These are phyloP conservation scores for Scenedesmus sp. DNA, from an alignment of 163 green algal genomes.

Conservation along the genomic window DNA sequence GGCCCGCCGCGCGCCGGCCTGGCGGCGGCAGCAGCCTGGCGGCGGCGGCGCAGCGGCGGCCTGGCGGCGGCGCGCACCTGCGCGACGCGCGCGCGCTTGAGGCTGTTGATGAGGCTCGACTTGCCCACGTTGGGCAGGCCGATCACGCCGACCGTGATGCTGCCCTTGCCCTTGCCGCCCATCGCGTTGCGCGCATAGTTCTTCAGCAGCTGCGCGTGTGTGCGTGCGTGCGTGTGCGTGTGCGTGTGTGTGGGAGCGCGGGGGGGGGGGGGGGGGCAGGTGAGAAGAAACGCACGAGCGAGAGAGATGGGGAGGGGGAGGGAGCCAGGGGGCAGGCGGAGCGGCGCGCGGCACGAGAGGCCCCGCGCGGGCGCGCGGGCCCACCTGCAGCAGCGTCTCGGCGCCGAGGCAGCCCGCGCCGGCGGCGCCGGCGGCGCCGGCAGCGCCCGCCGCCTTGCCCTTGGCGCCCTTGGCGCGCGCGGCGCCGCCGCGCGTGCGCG, in stretches of 20 bases:
- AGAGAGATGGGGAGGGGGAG: too few relatives aligned
- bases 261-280: too few relatives aligned
- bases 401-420: slow-evolving; percentile 72
- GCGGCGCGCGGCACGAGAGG: too few relatives aligned
- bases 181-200: slow-evolving; percentile 81
- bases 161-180: slow-evolving; percentile 72
- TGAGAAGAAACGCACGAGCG: too few relatives aligned
- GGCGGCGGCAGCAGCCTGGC: too few relatives aligned
- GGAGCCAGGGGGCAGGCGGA: too few relatives aligned
- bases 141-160: slow-evolving; percentile 96
- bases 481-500: slow-evolving; percentile 23
- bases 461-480: slow-evolving; percentile 6
- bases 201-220: slow-evolving; percentile 98
- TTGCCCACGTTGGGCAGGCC: slow-evolving; percentile 99
- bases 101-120: slow-evolving; percentile 96
- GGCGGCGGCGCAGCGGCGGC: too few relatives aligned
- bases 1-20: too few relatives aligned
- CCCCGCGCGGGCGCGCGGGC: too few relatives aligned
- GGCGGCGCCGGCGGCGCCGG: slow-evolving; percentile 64
- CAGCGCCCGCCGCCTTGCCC: slow-evolving; percentile 40
- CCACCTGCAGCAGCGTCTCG: slow-evolving; percentile 93
- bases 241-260: too few relatives aligned
- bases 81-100: slow-evolving; percentile 94
- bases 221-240: slow-evolving; percentile 93
- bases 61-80: slow-evolving; percentile 60